These are phyloP conservation scores for Phaeolepiota aurea DNA, from an alignment of 768 basidiomycete species.

Conservation along the genomic window DNA sequence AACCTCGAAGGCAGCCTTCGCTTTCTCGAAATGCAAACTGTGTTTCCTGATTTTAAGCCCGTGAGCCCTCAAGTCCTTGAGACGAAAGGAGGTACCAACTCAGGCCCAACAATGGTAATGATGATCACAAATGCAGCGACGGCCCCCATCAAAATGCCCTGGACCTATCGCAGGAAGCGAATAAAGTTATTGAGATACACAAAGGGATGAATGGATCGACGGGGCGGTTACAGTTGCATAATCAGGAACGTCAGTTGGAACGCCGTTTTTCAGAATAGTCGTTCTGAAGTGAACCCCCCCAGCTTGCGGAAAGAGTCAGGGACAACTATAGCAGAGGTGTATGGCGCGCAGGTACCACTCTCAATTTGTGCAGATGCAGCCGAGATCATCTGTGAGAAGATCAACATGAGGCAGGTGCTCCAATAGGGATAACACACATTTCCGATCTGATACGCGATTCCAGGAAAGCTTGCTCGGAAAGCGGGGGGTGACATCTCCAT, in stretches of 20 bases:
- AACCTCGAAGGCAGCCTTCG: constrained; percentile 71
- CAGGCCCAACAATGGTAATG: constrained; percentile 71
- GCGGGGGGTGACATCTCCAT: constrained; percentile 83
- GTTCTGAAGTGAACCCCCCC: constrained; percentile 54
- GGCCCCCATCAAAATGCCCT: constrained; percentile 82
- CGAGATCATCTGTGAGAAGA: constrained; percentile 41
- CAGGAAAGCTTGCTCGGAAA: constrained; percentile 83
- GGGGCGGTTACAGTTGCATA: constrained; percentile 48
- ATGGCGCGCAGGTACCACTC: constrained; percentile 32
- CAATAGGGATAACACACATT: constrained; percentile 35
- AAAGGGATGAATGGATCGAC: not conserved
- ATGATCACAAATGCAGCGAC: constrained; percentile 73
- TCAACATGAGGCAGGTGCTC: not conserved
- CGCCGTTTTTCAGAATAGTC: constrained; percentile 37
- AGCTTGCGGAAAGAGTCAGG: constrained; percentile 25
- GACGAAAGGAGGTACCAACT: constrained; percentile 31
- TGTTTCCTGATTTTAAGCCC: constrained; percentile 47
- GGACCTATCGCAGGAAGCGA: constrained; percentile 38
- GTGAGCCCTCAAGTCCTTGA: not conserved
- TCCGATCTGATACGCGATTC: constrained; percentile 78
- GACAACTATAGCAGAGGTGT: constrained; percentile 6
- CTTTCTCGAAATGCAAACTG: constrained; percentile 77
- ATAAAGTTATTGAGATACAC: constrained; percentile 12
- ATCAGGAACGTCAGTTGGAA: constrained; percentile 38
- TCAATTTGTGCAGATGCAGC: constrained; percentile 77